Base-by-base conservation (phyloP, 2,329 filamentous ascomycete genomes). In the Rutstroemia sp. region DNA sequence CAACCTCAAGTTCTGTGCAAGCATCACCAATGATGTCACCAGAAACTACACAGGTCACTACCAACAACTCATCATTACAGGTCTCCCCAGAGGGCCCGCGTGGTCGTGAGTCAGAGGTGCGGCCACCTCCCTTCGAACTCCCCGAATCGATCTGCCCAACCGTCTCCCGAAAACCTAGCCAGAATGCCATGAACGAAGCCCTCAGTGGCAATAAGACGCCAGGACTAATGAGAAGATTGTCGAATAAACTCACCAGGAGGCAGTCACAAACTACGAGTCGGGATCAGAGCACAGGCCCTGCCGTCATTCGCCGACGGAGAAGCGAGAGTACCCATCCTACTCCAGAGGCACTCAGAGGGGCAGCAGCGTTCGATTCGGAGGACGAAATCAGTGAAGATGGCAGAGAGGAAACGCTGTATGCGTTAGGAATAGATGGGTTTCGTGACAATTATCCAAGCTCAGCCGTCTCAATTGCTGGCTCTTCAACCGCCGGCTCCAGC, bases 241-340 rank as follows among this genome's bases (percentile, higher is more conserved):
- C 94, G 34, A 89, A 88, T 64, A 84, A 87, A 60, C 89, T 91
- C 5, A 83, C 83, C 48, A 86, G 82, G 79, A 81, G 92, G 59
- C 86, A 87, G 60, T 95, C 86, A 1, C 81, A 87, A 46, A 82
- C 87, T 19, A 83, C 85, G 59, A 89, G 87, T 69, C 84, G 92
- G 44, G 91, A 96, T 68, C 86, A 88, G 60, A 96, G 92, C 68
- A 86, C 91, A 25, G 94, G 94, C 0, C 94, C 94, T 1, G 87
- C 91, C 56, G 88, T 96, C 52, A 83, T 95, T 38, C 40, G 47
- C 71, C 84, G 92, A 60, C 81, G 90, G 57, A 84, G 92, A 62
- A 96, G 92, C 71, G 91, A 95, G 71, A 96, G 92, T 75, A 94
- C 88, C 71, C 88, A 83, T 62, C 86, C 86, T 6, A 77, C 79